phyloP scores from a whole-genome alignment of 306 rosid genomes.

The Dryas alaskensis region DNA sequence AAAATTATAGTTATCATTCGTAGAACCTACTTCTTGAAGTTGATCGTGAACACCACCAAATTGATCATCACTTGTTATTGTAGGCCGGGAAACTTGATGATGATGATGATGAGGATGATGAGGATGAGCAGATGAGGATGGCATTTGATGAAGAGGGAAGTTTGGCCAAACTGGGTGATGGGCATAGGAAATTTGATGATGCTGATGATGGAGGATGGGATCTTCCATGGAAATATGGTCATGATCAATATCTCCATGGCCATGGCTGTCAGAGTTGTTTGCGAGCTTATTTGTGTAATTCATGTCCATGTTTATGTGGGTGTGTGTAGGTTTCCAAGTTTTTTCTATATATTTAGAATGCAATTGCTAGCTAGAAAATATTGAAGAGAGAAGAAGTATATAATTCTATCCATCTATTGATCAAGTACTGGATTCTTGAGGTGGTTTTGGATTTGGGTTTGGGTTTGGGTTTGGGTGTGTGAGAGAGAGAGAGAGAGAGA shows the following conservation, averaged over 20 bases:
- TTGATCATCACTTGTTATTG: not conserved
- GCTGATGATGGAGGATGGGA: slow-evolving; percentile 38
- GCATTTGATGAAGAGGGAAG: slow-evolving; percentile 27
- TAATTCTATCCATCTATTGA: not conserved
- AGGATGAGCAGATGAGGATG: not conserved
- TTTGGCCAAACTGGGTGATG: slow-evolving; percentile 30
- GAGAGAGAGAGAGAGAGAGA: slow-evolving; percentile 7
- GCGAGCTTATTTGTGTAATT: slow-evolving; percentile 29
- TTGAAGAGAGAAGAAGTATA: not conserved
- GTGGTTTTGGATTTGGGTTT: no score
- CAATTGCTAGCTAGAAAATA: not conserved
- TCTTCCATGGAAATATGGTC: slow-evolving; percentile 35
- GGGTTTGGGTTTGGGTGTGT: not conserved
- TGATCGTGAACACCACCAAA: slow-evolving; percentile 12
- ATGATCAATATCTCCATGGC: slow-evolving; percentile 29
- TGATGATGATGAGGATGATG: slow-evolving; percentile 11
- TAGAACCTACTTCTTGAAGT: slow-evolving; percentile 16
- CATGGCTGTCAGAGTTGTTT: slow-evolving; percentile 19
- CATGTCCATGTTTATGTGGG: slow-evolving; percentile 45
- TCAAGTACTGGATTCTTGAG: not conserved
- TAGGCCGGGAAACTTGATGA: slow-evolving; percentile 2
- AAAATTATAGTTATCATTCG: not conserved
- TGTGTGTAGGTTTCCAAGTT: not conserved
- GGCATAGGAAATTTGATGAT: not conserved
- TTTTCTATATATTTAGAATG: not conserved